Evolutionary conservation across 2,329 filamentous ascomycete species (phyloP).

Genomic region (Colletotrichum caudatum): DNA sequence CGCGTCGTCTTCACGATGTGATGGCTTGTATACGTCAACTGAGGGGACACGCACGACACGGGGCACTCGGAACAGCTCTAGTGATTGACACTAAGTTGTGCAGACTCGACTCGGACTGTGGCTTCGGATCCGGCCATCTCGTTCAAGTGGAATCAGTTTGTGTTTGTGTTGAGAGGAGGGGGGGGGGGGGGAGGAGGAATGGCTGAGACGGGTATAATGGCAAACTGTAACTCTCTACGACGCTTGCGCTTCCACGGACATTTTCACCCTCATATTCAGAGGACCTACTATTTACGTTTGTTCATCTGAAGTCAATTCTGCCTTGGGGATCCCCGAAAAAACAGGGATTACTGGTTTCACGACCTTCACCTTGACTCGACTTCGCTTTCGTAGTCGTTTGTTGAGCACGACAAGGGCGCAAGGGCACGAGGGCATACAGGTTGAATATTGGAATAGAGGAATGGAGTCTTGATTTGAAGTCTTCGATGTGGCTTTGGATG

Average conservation of each 20-base stretch:
- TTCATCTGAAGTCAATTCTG: background rate
- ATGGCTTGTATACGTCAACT: too few species aligned
- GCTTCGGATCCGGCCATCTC: background rate
- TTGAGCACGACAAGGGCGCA: too few species aligned
- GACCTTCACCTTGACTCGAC: background rate
- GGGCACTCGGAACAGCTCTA: too few species aligned
- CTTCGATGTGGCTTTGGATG: background rate
- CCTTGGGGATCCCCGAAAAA: too few species aligned
- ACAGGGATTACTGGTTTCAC: background rate
- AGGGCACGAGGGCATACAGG: too few species aligned
- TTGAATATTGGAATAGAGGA: background rate
- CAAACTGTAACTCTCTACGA: background rate
- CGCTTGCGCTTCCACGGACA: background rate
- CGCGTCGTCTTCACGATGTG: too few species aligned
- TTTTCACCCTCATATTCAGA: background rate
- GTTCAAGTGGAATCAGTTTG: background rate
- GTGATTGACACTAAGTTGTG: too few species aligned
- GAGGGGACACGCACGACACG: too few species aligned
- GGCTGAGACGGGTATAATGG: background rate
- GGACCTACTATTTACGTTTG: background rate
- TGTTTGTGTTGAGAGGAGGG: background rate
- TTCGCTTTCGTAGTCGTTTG: background rate
- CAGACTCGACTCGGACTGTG: background rate
- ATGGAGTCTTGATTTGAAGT: rapidly evolving
- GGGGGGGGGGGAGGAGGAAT: too few species aligned